A percentile compares a stretch with the other conserved stretches of the same genome.
phyloP scores from a whole-genome alignment of 768 basidiomycete genomes.

The Pleurotus giganteus region DNA sequence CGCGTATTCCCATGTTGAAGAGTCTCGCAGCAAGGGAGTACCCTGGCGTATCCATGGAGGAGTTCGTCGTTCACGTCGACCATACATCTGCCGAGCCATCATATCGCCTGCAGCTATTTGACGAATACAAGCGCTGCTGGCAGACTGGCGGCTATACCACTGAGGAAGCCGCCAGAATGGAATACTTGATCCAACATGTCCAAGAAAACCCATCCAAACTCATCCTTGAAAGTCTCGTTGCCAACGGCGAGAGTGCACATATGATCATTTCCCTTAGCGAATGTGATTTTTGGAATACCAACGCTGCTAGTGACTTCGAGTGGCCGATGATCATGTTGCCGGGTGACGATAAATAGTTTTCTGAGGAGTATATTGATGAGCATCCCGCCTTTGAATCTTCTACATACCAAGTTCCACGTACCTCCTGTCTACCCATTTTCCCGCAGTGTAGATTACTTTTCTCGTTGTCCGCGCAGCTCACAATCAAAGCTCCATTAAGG shows the following conservation, averaged over 20 bases:
- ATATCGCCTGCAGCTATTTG: constrained; percentile 25
- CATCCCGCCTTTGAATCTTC: too few relatives aligned
- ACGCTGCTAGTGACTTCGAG: too few relatives aligned
- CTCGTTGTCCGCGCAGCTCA: too few relatives aligned
- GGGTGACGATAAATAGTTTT: too few relatives aligned
- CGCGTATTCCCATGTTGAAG: constrained; percentile 23
- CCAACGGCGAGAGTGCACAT: constrained; percentile 29
- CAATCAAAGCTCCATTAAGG: too few relatives aligned
- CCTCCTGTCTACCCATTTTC: too few relatives aligned
- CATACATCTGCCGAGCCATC: constrained; percentile 26
- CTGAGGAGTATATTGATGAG: too few relatives aligned
- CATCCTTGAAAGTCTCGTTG: constrained; percentile 32
- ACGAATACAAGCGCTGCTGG: constrained; percentile 19
- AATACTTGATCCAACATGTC: constrained; percentile 33
- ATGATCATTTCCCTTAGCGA: too few relatives aligned
- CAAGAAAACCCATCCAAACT: constrained; percentile 28
- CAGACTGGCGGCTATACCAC: constrained; percentile 19
- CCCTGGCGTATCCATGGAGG: constrained; percentile 19
- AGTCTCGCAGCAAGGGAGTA: constrained; percentile 22
- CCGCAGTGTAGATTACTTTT: too few relatives aligned
- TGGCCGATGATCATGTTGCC: too few relatives aligned
- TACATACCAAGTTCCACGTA: too few relatives aligned
- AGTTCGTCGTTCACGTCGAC: constrained; percentile 32
- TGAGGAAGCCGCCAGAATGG: constrained; percentile 33
- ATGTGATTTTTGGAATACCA: too few relatives aligned